These are phyloP conservation scores for Exophiala aquamarina DNA, from an alignment of 2,329 filamentous ascomycete species.

Conservation along the genomic window DNA sequence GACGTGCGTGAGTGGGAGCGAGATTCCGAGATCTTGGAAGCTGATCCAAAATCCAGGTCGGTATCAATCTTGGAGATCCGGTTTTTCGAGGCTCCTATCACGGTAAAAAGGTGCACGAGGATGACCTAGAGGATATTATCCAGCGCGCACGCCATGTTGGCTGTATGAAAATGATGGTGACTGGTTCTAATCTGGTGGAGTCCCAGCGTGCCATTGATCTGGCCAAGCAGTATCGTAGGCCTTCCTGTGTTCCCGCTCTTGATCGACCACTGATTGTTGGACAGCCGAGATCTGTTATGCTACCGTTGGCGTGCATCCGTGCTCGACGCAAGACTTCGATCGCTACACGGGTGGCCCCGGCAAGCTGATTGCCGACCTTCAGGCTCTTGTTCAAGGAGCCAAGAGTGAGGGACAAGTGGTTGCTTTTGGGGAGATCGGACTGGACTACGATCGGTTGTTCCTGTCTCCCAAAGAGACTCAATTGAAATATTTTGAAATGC, in stretches of 20 bases:
- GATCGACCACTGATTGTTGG: conserved; percentile 9
- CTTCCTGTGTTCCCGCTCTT: neutral
- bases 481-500: conserved; percentile 78
- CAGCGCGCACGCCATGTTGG: conserved; percentile 74
- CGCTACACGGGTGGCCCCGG: conserved; percentile 48
- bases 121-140: conserved; percentile 62
- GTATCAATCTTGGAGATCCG: conserved; percentile 92
- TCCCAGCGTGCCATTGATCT: conserved; percentile 73
- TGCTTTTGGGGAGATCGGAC: conserved; percentile 91
- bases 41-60: conserved; percentile 57
- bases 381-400: conserved; percentile 61
- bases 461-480: conserved; percentile 78
- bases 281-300: conserved; percentile 78
- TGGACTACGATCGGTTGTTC: conserved; percentile 91
- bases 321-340: conserved; percentile 77
- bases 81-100: conserved; percentile 85
- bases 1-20: conserved; percentile 40
- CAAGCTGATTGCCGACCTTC: conserved; percentile 58
- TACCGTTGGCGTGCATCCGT: conserved; percentile 93
- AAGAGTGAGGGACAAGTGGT: conserved; percentile 61
- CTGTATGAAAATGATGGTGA: conserved; percentile 88
- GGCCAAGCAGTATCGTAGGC: conserved; percentile 70
- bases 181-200: conserved; percentile 81
- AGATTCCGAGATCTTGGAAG: neutral
- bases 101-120: conserved; percentile 63